Evolutionary conservation across 2,329 filamentous ascomycete species (phyloP).

Genomic region (Penicillium sp.): DNA sequence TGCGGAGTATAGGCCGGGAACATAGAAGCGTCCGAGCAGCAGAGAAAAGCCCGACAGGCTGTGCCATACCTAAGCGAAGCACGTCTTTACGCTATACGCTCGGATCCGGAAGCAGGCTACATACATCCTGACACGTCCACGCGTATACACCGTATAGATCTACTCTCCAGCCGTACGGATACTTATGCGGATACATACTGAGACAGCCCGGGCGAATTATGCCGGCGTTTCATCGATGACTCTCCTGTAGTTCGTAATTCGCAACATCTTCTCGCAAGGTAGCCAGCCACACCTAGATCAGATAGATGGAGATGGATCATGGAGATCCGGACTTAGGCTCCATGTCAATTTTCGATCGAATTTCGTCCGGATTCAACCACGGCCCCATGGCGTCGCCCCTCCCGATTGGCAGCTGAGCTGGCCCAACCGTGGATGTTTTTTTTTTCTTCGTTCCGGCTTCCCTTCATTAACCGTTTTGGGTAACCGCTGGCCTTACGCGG

Average conservation of each 20-base stretch:
- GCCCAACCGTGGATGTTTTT: not conserved
- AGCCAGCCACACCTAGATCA: too few relatives aligned
- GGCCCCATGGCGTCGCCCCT: not conserved
- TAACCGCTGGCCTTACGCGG: not conserved
- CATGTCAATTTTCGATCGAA: not conserved
- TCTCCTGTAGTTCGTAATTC: too few relatives aligned
- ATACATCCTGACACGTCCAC: too few relatives aligned
- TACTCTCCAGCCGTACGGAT: not conserved
- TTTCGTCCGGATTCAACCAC: not conserved
- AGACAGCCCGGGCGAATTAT: too few relatives aligned
- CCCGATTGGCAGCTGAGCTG: not conserved
- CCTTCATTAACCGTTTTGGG: not conserved
- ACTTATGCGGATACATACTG: too few relatives aligned
- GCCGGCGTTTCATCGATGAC: too few relatives aligned
- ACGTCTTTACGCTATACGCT: not conserved
- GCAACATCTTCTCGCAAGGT: too few relatives aligned
- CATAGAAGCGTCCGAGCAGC: not conserved
- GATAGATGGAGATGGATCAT: too few relatives aligned
- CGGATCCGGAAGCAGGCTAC: not conserved
- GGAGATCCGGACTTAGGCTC: not conserved
- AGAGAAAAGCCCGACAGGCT: too few relatives aligned
- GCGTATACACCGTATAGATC: too few relatives aligned
- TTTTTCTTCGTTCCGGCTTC: not conserved
- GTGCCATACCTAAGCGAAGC: not conserved
- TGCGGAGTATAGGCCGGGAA: too few relatives aligned